Evolutionary conservation across 2,329 filamentous ascomycete genomes (phyloP).

Genomic region (Zymoseptoria brevis): DNA sequence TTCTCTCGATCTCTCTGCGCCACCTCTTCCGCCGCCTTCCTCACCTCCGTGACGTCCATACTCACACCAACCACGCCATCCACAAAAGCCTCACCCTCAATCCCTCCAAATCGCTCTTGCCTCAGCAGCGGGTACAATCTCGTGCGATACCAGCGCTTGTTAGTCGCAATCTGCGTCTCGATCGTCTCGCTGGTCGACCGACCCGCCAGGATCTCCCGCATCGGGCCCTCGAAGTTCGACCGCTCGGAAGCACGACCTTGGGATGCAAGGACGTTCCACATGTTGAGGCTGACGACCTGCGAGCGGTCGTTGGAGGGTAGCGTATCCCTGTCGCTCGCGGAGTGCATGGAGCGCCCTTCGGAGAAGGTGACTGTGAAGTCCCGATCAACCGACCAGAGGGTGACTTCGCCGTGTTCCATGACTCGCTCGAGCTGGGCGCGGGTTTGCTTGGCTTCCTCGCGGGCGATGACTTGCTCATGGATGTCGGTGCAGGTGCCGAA

Average conservation of each 20-base stretch:
- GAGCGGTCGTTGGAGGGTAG: background rate
- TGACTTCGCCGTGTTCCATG: conserved; percentile 66
- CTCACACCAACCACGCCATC: conserved; percentile 71
- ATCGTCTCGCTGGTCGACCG: conserved; percentile 52
- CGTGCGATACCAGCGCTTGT: conserved; percentile 61
- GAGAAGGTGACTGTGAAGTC: conserved; percentile 57
- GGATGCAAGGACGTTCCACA: conserved; percentile 54
- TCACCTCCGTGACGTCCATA: conserved; percentile 69
- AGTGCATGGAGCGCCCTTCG: conserved; percentile 50
- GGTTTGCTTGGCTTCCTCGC: conserved; percentile 56
- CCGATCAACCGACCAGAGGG: conserved; percentile 64
- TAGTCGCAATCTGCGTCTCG: conserved; percentile 52
- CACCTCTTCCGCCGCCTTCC: conserved; percentile 55
- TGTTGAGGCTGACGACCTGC: conserved; percentile 47
- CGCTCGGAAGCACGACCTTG: conserved; percentile 26
- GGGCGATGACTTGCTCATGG: conserved; percentile 63
- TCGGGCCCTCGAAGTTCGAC: conserved; percentile 45
- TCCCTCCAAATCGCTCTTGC: conserved; percentile 47
- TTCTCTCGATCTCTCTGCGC: conserved; percentile 59
- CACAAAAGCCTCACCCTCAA: conserved; percentile 34
- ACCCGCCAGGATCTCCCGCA: conserved; percentile 59
- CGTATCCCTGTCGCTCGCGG: background rate
- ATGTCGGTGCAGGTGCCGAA: conserved; percentile 76
- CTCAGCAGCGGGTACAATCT: conserved; percentile 59
- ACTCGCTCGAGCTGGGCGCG: conserved; percentile 66